Evolutionary conservation across 441 rosid genomes (phyloP), one percentile per base, ranked within the genome.

Genomic region (Raphanus hybrid): DNA sequence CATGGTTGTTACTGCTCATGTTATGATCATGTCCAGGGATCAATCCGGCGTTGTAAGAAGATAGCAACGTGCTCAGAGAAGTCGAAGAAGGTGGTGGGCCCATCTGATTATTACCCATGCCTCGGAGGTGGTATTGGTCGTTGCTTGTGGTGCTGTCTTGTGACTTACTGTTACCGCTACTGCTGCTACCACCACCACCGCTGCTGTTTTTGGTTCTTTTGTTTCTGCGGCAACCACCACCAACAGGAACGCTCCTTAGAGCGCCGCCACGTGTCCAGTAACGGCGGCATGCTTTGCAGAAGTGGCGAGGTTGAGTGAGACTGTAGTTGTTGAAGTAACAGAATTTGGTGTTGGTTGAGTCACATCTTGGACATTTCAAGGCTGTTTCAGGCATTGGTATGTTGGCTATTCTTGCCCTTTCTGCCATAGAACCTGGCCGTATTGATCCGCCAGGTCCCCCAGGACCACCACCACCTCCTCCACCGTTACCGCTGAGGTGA

Each of bases 241-340:
- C 91, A 0, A 88, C 91, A 0, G 91, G 91, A 35, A 86, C 90
- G 67, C 67, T 86, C 62, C 91, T 78, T 67, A 88, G 76, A 55
- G 90, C 87, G 0, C 91, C 91, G 6, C 90, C 90, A 69, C 82
- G 82, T 23, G 91, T 88, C 91, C 91, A 88, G 69, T 88, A 88
- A 65, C 91, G 85, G 27, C 91, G 90, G 63, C 91, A 88, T 0
- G 88, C 68, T 75, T 88, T 88, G 75, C 92, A 88, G 69, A 88
- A 86, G 86, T 88, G 92, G 70, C 92, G 90, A 2, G 92, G 92
- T 70, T 88, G 92, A 29, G 90, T 78, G 66, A 88, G 86, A 80
- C 86, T 86, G 34, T 88, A 88, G 85, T 88, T 88, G 70, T 88
- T 88, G 84, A 78, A 88, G 86, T 88, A 88, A 71, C 92, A 88